Conservation (phyloP, 805 yeast genomes). For the Metschnikowia bowlesiae region DNA sequence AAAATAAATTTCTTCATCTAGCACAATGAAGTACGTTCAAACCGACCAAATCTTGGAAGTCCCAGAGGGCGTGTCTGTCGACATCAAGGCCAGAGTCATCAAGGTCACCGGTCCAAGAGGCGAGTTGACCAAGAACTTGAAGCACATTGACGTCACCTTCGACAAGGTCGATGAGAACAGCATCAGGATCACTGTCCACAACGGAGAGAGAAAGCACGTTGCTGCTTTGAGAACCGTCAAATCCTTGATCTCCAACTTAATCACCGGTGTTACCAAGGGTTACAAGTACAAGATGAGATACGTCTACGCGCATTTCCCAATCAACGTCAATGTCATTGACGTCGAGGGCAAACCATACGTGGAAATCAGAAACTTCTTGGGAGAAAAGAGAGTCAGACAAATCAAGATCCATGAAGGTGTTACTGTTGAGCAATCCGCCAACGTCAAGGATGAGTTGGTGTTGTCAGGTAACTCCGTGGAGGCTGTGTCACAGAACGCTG, state of each 20-base stretch:
- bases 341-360: conserved; percentile 68
- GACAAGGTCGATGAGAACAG: conserved; percentile 64
- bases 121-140: conserved; percentile 79
- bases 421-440: conserved; percentile 69
- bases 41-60: conserved; percentile 76
- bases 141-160: conserved; percentile 95
- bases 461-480: conserved; percentile 94
- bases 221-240: conserved; percentile 99
- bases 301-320: conserved; percentile 99
- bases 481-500: conserved; percentile 97
- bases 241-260: conserved; percentile 88
- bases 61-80: conserved; percentile 92
- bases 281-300: conserved; percentile 99
- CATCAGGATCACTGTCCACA: conserved; percentile 89
- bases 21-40: conserved; percentile 72
- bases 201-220: conserved; percentile 99
- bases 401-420: conserved; percentile 89
- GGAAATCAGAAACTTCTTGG: conserved; percentile 99
- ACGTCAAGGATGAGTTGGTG: conserved; percentile 91
- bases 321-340: conserved; percentile 89
- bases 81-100: conserved; percentile 86
- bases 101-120: conserved; percentile 99
- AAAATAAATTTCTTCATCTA: conserved; percentile 38
- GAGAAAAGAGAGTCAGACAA: conserved; percentile 96
- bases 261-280: conserved; percentile 99